phyloP scores from a whole-genome alignment of 169 alveolate genomes.

The Eimeria maxima region DNA sequence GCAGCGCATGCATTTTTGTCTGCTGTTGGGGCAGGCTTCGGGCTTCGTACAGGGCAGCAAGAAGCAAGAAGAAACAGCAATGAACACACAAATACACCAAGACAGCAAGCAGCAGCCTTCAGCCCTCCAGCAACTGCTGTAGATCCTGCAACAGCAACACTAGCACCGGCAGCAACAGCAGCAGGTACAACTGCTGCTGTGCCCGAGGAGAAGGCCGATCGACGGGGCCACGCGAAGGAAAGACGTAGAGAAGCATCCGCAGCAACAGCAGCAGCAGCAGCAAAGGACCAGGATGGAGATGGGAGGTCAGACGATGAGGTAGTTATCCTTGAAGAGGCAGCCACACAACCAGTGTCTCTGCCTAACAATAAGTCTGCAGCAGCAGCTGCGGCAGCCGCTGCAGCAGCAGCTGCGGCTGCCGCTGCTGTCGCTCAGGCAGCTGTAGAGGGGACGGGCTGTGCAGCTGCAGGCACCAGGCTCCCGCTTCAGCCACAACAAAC shows the following conservation, averaged over 20 bases:
- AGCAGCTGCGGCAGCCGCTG: not conserved
- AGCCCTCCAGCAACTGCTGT: not conserved
- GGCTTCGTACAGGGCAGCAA: not conserved
- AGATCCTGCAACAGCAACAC: not conserved
- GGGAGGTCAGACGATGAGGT: slow-evolving; percentile 55
- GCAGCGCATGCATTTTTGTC: slow-evolving; percentile 55
- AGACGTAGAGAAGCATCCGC: not conserved
- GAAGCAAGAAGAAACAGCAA: not conserved
- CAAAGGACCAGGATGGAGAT: not conserved
- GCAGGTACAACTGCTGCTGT: not conserved
- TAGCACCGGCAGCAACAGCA: not conserved
- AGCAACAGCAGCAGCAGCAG: slow-evolving; percentile 22
- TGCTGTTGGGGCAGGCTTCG: slow-evolving; percentile 15
- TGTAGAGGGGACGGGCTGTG: not conserved
- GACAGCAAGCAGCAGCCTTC: not conserved
- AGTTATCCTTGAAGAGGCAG: slow-evolving; percentile 36
- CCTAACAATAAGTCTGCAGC: not conserved
- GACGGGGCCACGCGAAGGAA: not conserved
- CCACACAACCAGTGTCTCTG: not conserved
- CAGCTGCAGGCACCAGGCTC: not conserved
- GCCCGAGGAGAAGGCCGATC: not conserved
- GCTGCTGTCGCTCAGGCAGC: not conserved
- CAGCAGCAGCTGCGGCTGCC: not conserved
- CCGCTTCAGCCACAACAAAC: not conserved
- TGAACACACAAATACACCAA: not conserved